Base-by-base conservation (phyloP, 2,329 filamentous ascomycete genomes). In the Karstenula rhodostoma region DNA sequence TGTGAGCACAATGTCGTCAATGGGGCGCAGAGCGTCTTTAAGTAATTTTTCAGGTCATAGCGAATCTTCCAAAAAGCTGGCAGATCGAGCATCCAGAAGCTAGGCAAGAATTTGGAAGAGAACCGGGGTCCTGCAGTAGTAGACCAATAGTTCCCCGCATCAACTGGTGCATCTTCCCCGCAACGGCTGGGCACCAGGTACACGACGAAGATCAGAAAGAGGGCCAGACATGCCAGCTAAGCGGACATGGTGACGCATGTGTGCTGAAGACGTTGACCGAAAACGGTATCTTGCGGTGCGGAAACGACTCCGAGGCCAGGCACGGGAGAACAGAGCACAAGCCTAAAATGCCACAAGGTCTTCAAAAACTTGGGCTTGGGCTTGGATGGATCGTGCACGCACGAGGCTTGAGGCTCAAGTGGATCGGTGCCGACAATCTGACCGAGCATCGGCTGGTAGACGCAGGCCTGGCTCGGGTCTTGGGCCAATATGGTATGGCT, bases 131-230 rank as follows among this genome's bases (percentile, higher is more conserved):
- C 2, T 43, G 58, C 48, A 64, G 56, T 59, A 58, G 61, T 50
- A 23, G 19, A 33, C 42, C 33, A 13, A 50, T 52, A 37, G 49
- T 42, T 60, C 61, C 59, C 61, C 57, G 57, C 64, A 62, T 60
- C 52, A 32, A 51, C 42, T 29, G 32, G 17, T 25, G 37, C 37
- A 25, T 9, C 17, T 50, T 50, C 48, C 58, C 42, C 43, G 48
- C 54, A 47, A 57, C 3, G 15, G 46, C 33, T 46, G 46, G 44
- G 50, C 29, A 44, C 52, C 25, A 40, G 37, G 27, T n/a, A 32
- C 46, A 43, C 35, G 40, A 49, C 10, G 46, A 58, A 58, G 55
- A 49, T 42, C 33, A 51, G 12, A 22, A 33, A n/a, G 27, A 29
- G 19, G 42, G 19, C 27, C 23, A 29, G 17, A 29, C 44, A 47